phyloP scores from a whole-genome alignment of 2,329 filamentous ascomycete species.

The Penicillium sp. region DNA sequence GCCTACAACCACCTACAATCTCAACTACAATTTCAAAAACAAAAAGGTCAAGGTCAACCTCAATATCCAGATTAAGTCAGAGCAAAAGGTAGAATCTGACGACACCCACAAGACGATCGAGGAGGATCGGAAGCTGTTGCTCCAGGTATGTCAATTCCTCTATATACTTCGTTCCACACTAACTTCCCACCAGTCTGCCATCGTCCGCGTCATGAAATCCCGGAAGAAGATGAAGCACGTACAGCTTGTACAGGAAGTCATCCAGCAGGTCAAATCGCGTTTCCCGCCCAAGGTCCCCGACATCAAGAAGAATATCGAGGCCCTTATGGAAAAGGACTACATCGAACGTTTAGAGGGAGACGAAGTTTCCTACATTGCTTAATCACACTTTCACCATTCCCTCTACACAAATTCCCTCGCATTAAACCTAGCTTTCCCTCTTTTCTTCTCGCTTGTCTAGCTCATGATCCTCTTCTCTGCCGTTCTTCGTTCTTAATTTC shows the following conservation, averaged over 20 bases:
- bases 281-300: conserved; percentile 92
- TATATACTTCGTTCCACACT: conserved; percentile 7
- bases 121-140: conserved; percentile 92
- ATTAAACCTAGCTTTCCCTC: conserved; percentile 7
- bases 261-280: conserved; percentile 88
- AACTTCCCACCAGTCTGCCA: conserved; percentile 70
- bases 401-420: conserved; percentile 6
- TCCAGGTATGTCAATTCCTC: conserved; percentile 69
- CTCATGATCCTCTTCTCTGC: neutral
- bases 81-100: conserved; percentile 92
- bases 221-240: conserved; percentile 98
- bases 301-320: conserved; percentile 99
- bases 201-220: conserved; percentile 99
- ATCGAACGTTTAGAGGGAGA: conserved; percentile 93
- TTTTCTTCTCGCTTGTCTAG: conserved; percentile 4
- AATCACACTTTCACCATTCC: conserved; percentile 33
- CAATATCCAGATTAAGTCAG: conserved; percentile 90
- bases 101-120: conserved; percentile 99
- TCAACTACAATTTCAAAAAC: conserved; percentile 96
- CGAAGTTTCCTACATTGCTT: conserved; percentile 91
- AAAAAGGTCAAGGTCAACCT: conserved; percentile 98
- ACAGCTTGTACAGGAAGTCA: conserved; percentile 90
- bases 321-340: conserved; percentile 97
- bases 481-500: neutral
- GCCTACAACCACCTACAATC: conserved; percentile 73